Evolutionary conservation across 768 basidiomycete genomes (phyloP), one percentile per base, ranked within the genome.

Genomic region (Lyophyllum semitale): DNA sequence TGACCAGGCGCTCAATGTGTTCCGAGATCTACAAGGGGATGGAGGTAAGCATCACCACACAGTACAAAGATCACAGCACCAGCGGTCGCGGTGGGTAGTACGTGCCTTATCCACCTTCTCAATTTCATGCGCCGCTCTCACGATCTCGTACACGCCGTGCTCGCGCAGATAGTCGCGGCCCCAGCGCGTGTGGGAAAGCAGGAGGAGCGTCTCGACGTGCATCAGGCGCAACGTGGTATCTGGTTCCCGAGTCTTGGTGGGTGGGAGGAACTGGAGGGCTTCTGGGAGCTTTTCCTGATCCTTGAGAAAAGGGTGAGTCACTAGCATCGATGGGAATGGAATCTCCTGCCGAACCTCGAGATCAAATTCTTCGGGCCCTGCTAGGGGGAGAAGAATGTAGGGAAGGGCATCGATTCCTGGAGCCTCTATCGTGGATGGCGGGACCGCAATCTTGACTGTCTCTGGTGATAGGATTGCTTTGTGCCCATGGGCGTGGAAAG

Each of bases 361-460:
- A 53, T 97, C 95, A 56, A 92, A 87, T 71, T 98, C 97, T 70
- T 98, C 97, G 1, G 94, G 89, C 6, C 96, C 95, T 38, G 96
- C 94, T 2, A 99, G 77, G 0, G 97, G 96, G 0, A 95, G 81
- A 3, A 99, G 79, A 11, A 99, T 77, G 65, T 86, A 90, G 0
- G 93, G 89, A 9, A 98, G 78, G 2, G 89, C 83, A 69, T 94
- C 89, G 32, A 98, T 84, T 4, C 95, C 94, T 2, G 91, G 84
- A 3, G 88, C 84, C 3, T 69, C 70, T 13, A 65, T 62, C n/a
- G 71, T 73, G 17, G 86, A 85, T 1, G 89, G 84, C 3, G 83
- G 79, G 5, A 89, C 77, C 13, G 82, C 61, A 20, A 88, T 77
- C 35, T 63, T 67, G 6, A 77, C 77, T 1, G 81, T 72, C 48